Conservation (phyloP, 2,329 filamentous ascomycete species). For the Simplicillium aogashimaense region DNA sequence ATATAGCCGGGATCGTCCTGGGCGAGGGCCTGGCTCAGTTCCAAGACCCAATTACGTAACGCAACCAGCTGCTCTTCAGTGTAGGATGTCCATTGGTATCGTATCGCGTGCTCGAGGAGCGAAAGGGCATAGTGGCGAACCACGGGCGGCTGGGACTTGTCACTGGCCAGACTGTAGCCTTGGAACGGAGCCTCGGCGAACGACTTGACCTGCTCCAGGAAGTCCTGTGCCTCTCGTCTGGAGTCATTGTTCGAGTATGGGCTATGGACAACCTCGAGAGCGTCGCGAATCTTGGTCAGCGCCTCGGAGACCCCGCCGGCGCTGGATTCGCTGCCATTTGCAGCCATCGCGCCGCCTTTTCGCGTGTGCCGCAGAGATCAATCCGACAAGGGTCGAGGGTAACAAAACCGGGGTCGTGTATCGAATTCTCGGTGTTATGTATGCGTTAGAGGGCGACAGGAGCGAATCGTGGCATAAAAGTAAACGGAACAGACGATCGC, state of each 20-base stretch:
- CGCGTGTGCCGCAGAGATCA: too few relatives aligned
- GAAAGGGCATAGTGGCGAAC: constrained; percentile 92
- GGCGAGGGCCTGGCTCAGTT: constrained; percentile 63
- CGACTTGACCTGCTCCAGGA: constrained; percentile 77
- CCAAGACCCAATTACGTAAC: constrained; percentile 67
- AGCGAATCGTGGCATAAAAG: too few relatives aligned
- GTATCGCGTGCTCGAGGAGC: constrained; percentile 80
- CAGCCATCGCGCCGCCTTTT: constrained; percentile 18
- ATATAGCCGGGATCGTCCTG: constrained; percentile 71
- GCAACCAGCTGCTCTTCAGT: constrained; percentile 55
- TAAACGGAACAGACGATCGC: too few relatives aligned
- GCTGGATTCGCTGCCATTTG: constrained; percentile 25
- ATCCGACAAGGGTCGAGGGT: too few relatives aligned
- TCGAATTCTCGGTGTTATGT: too few relatives aligned
- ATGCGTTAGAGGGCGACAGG: too few relatives aligned
- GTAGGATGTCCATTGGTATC: constrained; percentile 73
- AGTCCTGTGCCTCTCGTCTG: constrained; percentile 72
- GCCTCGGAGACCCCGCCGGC: constrained; percentile 31
- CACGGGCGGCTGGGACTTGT: constrained; percentile 64
- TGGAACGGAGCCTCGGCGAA: constrained; percentile 71
- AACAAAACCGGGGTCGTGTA: too few relatives aligned
- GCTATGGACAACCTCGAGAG: constrained; percentile 80
- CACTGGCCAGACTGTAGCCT: constrained; percentile 73
- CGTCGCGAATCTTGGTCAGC: constrained; percentile 65
- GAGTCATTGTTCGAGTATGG: constrained; percentile 71